phyloP scores from a whole-genome alignment of 1,284 basidiomycete species.

The Mycosarcoma maydis region DNA sequence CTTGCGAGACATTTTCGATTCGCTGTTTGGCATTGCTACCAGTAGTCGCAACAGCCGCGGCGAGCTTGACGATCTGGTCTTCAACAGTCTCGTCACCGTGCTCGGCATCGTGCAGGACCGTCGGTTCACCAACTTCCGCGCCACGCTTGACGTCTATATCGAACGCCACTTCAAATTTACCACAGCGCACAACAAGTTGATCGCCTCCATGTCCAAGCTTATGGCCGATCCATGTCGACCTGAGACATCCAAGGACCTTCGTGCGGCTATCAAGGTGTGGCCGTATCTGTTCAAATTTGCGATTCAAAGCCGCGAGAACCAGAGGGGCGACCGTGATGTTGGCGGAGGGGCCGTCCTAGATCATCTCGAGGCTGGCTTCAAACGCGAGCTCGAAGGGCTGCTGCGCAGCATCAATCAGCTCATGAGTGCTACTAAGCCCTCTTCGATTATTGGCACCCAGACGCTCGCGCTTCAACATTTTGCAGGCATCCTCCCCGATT shows the following conservation, averaged over 20 bases:
- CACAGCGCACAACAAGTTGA: slow-evolving; percentile 56
- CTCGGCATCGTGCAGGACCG: slow-evolving; percentile 85
- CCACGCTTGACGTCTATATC: slow-evolving; percentile 92
- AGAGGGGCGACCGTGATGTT: slow-evolving; percentile 76
- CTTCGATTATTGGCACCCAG: slow-evolving; percentile 92
- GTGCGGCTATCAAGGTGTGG: slow-evolving; percentile 94
- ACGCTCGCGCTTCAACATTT: slow-evolving; percentile 83
- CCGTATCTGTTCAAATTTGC: slow-evolving; percentile 95
- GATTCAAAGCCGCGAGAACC: slow-evolving; percentile 84
- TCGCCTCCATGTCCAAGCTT: slow-evolving; percentile 80
- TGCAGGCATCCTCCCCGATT: slow-evolving; percentile 87
- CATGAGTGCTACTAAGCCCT: slow-evolving; percentile 82
- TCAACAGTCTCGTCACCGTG: slow-evolving; percentile 88
- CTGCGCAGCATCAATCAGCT: slow-evolving; percentile 84
- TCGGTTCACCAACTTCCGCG: slow-evolving; percentile 83
- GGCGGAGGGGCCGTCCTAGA: slow-evolving; percentile 81
- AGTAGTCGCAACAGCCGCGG: slow-evolving; percentile 78
- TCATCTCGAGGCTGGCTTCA: slow-evolving; percentile 85
- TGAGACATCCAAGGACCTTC: slow-evolving; percentile 80
- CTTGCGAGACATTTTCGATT: slow-evolving; percentile 86
- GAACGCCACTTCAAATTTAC: slow-evolving; percentile 79
- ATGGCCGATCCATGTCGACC: slow-evolving; percentile 78
- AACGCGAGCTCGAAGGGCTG: slow-evolving; percentile 72
- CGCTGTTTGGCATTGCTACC: slow-evolving; percentile 87
- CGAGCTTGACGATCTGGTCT: slow-evolving; percentile 85